phyloP scores from a whole-genome alignment of 2,329 filamentous ascomycete species.

The Stemphylium beticola region DNA sequence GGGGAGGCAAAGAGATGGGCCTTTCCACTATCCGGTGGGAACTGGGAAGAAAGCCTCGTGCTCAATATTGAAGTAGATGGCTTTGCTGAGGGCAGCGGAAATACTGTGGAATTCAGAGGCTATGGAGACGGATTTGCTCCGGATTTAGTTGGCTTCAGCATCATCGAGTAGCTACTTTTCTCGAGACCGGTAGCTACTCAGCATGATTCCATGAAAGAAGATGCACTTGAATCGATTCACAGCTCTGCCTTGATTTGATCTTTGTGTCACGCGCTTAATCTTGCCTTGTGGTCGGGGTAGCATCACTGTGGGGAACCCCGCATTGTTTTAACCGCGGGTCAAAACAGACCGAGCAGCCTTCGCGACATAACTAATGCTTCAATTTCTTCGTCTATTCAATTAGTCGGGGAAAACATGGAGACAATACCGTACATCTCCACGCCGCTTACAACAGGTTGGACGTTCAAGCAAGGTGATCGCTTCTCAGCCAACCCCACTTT shows the following conservation, averaged over 20 bases:
- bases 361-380: not conserved
- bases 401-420: not conserved
- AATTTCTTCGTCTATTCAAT: not conserved
- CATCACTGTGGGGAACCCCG: not conserved
- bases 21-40: conserved; percentile 50
- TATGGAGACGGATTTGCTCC: conserved; percentile 27
- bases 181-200: too few relatives aligned
- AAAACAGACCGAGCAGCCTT: conserved; percentile 1
- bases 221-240: not conserved
- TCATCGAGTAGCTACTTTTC: conserved; percentile 19
- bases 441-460: conserved; percentile 43
- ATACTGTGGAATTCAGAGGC: conserved; percentile 29
- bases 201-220: not conserved
- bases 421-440: conserved; percentile 4
- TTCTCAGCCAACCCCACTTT: conserved; percentile 48
- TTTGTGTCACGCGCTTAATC: not conserved
- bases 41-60: conserved; percentile 45
- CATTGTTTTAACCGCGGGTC: not conserved
- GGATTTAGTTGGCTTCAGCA: conserved; percentile 40
- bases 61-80: conserved; percentile 37
- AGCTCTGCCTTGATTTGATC: too few relatives aligned
- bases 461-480: conserved; percentile 55
- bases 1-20: conserved; percentile 42
- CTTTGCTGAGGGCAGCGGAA: conserved; percentile 29
- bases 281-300: not conserved